Base-by-base conservation (phyloP, 495 filamentous ascomycete species). In the Xylaria palmicola region DNA sequence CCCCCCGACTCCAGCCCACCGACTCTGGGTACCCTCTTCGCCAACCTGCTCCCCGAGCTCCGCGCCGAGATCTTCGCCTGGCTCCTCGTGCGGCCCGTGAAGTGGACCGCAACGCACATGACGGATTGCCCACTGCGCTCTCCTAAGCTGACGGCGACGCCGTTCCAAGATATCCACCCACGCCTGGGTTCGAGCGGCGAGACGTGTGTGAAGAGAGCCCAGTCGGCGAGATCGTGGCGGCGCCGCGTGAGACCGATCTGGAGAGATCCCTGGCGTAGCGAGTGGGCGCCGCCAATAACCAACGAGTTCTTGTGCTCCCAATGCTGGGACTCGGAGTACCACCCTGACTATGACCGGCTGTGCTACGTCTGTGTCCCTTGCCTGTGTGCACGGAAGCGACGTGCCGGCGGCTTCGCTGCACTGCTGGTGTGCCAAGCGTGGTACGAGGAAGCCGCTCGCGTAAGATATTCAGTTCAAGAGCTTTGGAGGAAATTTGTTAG, bases 1-100 rank as follows among this genome's bases (percentile, higher is more conserved):
- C 41, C 37, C 19, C 22, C 4, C 3, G 41, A 13, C 55, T 27
- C 37, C 10, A 30, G 20, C 37, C 15, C 49, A 0, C 26, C 36
- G 8, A 55, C 59, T 37, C 59, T 61, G 3, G 29, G 40, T 6
- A 29, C n/a, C 50, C 50, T 13, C 13, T 63, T 74, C 63, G 63
- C 65, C 59, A 27, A 53, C 22, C 68, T 74, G 6, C 66, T 66
- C 8, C 27, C 49, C 1, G 72, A 74, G 41, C 36, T 75, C 12
- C 62, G 66, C 27, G 67, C 62, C 34, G 49, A 41, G 4, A 65
- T 74, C 8, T 71, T 74, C 51, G 50, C 56, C 1, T 32, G 56
- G 3, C 56, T 76, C 27, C 68, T 76, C 12, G 65, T 69, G 13
- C 62, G 65, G n/a, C 65, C 67, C 10, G 62, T 65, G 41, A 74